These are phyloP conservation scores for Aciculosporium take DNA, from an alignment of 2,329 filamentous ascomycete genomes.

Conservation along the genomic window DNA sequence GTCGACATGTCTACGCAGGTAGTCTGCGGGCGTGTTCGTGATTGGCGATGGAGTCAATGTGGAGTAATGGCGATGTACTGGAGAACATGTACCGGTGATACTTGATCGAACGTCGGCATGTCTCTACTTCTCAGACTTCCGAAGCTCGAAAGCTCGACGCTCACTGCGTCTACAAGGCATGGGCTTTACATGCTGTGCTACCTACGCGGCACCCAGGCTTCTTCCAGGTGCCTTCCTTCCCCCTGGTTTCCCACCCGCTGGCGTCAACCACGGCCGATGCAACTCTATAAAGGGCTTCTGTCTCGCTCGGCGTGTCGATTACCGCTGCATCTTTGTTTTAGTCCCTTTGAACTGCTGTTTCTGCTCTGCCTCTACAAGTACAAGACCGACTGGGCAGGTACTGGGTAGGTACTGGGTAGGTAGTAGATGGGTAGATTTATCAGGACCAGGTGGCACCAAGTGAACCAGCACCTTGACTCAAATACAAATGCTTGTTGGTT, in stretches of 20 bases:
- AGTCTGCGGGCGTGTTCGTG: too few relatives aligned
- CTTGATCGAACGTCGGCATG: not conserved
- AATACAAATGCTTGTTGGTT: too few relatives aligned
- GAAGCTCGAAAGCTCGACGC: not conserved
- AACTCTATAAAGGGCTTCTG: not conserved
- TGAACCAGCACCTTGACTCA: too few relatives aligned
- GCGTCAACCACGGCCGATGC: not conserved
- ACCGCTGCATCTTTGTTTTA: too few relatives aligned
- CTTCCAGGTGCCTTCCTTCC: too few relatives aligned
- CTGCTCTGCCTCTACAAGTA: not conserved
- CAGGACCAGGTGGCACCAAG: too few relatives aligned
- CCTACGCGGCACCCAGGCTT: too few relatives aligned
- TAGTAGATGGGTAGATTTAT: too few relatives aligned
- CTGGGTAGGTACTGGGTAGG: not conserved
- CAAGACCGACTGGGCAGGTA: not conserved
- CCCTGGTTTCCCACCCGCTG: not conserved
- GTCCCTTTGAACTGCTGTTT: not conserved
- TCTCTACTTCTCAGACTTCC: not conserved
- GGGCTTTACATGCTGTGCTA: too few relatives aligned
- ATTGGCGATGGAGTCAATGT: not conserved
- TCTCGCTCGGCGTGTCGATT: not conserved
- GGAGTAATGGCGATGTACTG: not conserved
- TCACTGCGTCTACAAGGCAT: not conserved
- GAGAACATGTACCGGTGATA: not conserved
- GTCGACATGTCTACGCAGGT: too few relatives aligned